phyloP scores from a whole-genome alignment of 345 rosid species.

The Reutealis trisperma region DNA sequence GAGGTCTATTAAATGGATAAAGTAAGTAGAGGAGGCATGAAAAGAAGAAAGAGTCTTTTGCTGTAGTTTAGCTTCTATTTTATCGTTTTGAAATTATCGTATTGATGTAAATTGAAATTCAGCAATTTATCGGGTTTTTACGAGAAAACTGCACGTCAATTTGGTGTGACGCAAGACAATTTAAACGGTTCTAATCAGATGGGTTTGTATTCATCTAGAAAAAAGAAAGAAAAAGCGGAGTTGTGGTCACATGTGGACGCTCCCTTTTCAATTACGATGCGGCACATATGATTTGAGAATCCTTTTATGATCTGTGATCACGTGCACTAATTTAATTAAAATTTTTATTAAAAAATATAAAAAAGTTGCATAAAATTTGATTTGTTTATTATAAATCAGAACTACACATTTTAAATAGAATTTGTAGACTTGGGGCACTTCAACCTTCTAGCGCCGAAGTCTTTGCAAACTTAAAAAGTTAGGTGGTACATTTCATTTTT shows the following conservation, averaged over 20 bases:
- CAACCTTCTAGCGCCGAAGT: too few relatives aligned
- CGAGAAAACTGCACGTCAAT: slow-evolving; percentile 32
- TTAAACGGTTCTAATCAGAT: slow-evolving; percentile 40
- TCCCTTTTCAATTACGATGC: not conserved
- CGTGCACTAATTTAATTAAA: not conserved
- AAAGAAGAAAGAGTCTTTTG: not conserved
- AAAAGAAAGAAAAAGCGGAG: not conserved
- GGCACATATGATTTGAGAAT: not conserved
- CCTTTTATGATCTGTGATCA: not conserved
- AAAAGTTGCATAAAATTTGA: too few relatives aligned
- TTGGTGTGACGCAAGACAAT: slow-evolving; percentile 45
- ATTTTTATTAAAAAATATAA: too few relatives aligned
- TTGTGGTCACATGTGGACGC: slow-evolving; percentile 16
- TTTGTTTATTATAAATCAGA: too few relatives aligned
- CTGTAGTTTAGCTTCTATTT: not conserved
- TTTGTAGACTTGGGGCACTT: too few relatives aligned
- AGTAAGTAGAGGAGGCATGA: not conserved
- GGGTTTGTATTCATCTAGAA: slow-evolving; percentile 21
- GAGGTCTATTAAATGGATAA: slow-evolving; percentile 34
- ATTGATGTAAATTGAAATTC: not conserved
- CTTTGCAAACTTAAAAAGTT: too few relatives aligned
- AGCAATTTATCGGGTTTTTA: not conserved
- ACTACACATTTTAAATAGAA: too few relatives aligned
- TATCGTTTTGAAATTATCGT: slow-evolving; percentile 2
- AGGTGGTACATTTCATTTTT: too few relatives aligned